phyloP scores from a whole-genome alignment of 2,329 filamentous ascomycete genomes.

The Pseudogymnoascus sp. region DNA sequence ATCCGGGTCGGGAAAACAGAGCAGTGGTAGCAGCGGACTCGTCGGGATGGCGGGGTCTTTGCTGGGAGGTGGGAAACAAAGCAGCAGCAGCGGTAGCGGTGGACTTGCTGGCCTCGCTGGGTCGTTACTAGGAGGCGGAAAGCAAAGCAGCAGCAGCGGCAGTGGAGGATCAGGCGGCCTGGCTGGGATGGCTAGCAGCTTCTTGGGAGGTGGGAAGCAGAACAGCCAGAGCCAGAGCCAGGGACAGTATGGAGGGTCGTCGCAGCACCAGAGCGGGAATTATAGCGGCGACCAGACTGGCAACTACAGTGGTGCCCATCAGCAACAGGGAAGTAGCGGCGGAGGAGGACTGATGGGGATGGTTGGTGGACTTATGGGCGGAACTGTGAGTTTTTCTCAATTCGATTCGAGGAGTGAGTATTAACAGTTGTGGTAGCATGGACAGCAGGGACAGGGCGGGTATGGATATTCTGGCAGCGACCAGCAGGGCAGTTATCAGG shows the following conservation, averaged over 20 bases:
- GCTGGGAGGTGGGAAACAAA: conserved; percentile 16
- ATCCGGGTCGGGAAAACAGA: conserved; percentile 23
- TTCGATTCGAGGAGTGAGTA: neutral
- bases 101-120: conserved; percentile 36
- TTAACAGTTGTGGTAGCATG: conserved; percentile 15
- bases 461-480: conserved; percentile 48
- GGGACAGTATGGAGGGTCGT: conserved; percentile 54
- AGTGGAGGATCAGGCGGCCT: neutral
- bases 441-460: conserved; percentile 37
- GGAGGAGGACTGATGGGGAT: conserved; percentile 22
- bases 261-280: conserved; percentile 38
- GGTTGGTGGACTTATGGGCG: conserved; percentile 24
- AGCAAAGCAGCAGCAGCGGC: conserved; percentile 19
- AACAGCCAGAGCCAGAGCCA: conserved; percentile 30
- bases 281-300: neutral
- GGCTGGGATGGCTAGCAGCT: conserved; percentile 36
- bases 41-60: conserved; percentile 17
- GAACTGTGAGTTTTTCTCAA: conserved; percentile 23
- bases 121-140: conserved; percentile 46
- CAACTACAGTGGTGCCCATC: conserved; percentile 2
- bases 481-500: conserved; percentile 47
- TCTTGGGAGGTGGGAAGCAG: conserved; percentile 35
- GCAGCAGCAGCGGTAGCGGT: conserved; percentile 27
- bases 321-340: neutral
- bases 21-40: conserved; percentile 22